Evolutionary conservation across 2,329 filamentous ascomycete genomes (phyloP).

Genomic region (Fusarium begoniae): DNA sequence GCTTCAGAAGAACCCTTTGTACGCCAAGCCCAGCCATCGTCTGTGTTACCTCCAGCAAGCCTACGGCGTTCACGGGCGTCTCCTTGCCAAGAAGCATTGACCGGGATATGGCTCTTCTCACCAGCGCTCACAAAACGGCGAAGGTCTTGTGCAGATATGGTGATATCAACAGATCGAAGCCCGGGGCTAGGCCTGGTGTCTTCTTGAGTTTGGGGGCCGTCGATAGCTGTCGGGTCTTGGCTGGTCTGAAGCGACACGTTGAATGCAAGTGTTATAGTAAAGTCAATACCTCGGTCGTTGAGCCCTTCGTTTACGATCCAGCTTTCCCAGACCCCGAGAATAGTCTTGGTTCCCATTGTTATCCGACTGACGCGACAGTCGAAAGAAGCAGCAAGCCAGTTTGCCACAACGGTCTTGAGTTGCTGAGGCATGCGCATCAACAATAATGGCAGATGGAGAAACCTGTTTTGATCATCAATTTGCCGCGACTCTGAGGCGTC

Average conservation of each 20-base stretch:
- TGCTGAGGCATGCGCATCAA: slow-evolving; percentile 65
- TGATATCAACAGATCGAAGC: slow-evolving; percentile 60
- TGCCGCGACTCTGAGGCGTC: neutral
- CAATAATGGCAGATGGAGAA: slow-evolving; percentile 61
- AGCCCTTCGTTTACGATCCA: slow-evolving; percentile 57
- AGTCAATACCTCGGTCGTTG: slow-evolving; percentile 52
- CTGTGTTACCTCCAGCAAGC: slow-evolving; percentile 57
- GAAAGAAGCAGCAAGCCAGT: slow-evolving; percentile 63
- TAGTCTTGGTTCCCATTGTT: slow-evolving; percentile 59
- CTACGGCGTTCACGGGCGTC: slow-evolving; percentile 53
- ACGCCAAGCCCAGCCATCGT: slow-evolving; percentile 65
- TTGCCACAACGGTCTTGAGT: slow-evolving; percentile 58
- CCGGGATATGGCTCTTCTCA: slow-evolving; percentile 18
- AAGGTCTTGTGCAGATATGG: slow-evolving; percentile 59
- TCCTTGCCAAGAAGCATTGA: slow-evolving; percentile 41
- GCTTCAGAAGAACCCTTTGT: slow-evolving; percentile 24
- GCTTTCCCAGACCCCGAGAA: slow-evolving; percentile 60
- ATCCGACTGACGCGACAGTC: slow-evolving; percentile 65
- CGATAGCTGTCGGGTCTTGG: slow-evolving; percentile 3
- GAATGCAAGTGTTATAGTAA: slow-evolving; percentile 62
- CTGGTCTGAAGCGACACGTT: slow-evolving; percentile 49
- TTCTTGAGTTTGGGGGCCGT: slow-evolving; percentile 25
- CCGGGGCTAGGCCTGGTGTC: slow-evolving; percentile 38
- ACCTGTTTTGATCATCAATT: slow-evolving; percentile 41
- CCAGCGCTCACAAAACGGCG: slow-evolving; percentile 57